Evolutionary conservation across 345 rosid species (phyloP).

Genomic region (Bruguiera sexangula): DNA sequence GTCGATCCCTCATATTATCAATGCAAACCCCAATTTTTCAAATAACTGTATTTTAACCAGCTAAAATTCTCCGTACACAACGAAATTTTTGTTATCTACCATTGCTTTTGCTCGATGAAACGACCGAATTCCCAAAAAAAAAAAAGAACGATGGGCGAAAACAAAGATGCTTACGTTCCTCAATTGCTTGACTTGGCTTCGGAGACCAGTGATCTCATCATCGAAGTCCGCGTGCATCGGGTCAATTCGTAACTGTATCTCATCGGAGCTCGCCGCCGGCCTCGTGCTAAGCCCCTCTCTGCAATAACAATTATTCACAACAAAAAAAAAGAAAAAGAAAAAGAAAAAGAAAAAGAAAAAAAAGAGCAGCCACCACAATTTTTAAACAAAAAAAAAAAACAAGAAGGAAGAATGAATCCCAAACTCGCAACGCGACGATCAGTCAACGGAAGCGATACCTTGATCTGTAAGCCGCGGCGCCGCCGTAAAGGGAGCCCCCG

Average conservation of each 20-base stretch:
- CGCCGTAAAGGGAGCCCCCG: conserved; percentile 52
- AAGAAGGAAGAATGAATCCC: not conserved
- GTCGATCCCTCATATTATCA: not conserved
- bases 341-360: not conserved
- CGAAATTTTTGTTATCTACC: not conserved
- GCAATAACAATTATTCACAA: not conserved
- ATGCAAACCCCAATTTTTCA: not conserved
- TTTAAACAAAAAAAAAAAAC: too few relatives aligned
- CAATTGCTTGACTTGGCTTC: conserved; percentile 68
- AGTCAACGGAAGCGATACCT: conserved; percentile 22
- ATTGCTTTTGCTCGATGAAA: too few relatives aligned
- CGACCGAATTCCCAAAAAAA: not conserved
- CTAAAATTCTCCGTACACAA: not conserved
- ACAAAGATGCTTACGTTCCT: conserved; percentile 43
- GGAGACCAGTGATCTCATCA: conserved; percentile 75
- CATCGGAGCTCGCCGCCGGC: conserved; percentile 58
- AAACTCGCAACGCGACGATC: conserved; percentile 4
- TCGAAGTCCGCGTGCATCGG: conserved; percentile 77
- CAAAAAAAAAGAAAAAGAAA: not conserved
- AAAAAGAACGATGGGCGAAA: not conserved
- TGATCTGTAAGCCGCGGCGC: conserved; percentile 66
- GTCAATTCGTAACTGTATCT: conserved; percentile 78
- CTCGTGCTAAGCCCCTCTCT: conserved; percentile 84
- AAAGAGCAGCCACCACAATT: not conserved
- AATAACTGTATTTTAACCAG: not conserved